Conservation (phyloP, 2,329 filamentous ascomycete species). For the Phaeosphaeria sp. region DNA sequence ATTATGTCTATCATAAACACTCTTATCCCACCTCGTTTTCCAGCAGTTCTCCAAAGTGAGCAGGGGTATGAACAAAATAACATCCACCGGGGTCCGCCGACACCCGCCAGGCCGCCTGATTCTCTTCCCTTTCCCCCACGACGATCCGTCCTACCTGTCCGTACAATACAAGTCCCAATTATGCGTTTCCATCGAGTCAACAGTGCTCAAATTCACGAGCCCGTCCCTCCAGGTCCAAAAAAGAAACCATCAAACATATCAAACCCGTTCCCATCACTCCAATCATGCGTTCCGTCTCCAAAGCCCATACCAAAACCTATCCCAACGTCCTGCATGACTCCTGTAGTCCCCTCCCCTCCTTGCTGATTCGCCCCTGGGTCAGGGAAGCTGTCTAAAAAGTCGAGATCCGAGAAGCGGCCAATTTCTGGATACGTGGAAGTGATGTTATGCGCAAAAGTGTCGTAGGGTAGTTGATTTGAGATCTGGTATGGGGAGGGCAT, state of each 20-base stretch:
- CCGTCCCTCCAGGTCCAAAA: slow-evolving; percentile 32
- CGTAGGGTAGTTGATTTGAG: slow-evolving; percentile 37
- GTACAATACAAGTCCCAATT: neutral
- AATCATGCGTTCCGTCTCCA: slow-evolving; percentile 64
- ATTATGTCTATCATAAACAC: no score
- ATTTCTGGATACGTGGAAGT: slow-evolving; percentile 39
- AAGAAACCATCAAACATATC: slow-evolving; percentile 70
- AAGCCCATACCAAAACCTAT: slow-evolving; percentile 61
- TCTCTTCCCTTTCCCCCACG: neutral
- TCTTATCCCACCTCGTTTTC: no score
- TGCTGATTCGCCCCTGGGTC: slow-evolving; percentile 29
- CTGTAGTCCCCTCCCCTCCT: slow-evolving; percentile 44
- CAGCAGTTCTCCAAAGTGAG: neutral
- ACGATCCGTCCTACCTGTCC: neutral
- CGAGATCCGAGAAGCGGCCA: slow-evolving; percentile 55
- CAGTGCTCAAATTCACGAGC: slow-evolving; percentile 13
- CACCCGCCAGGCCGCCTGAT: neutral
- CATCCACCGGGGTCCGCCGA: neutral
- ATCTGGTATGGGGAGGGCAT: slow-evolving; percentile 38
- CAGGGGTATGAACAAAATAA: neutral
- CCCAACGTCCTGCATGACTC: slow-evolving; percentile 63
- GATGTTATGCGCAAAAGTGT: slow-evolving; percentile 36
- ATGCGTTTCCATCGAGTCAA: slow-evolving; percentile 5
- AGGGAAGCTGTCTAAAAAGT: slow-evolving; percentile 61
- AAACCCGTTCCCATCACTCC: slow-evolving; percentile 50